Evolutionary conservation across 83 land plant species (phyloP).

Genomic region (Picea engelmannii): DNA sequence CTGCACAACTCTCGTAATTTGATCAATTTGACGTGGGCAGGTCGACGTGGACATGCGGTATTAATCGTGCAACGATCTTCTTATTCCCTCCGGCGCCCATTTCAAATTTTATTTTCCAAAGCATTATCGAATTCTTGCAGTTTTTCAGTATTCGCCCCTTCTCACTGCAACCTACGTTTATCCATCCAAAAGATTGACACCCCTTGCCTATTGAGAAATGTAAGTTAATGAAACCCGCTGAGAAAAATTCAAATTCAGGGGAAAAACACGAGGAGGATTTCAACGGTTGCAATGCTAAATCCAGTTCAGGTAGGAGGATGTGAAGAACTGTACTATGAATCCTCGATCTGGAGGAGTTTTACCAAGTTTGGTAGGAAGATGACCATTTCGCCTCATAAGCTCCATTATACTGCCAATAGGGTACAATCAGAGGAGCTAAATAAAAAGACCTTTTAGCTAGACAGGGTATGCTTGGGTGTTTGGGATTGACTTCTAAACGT

Average conservation of each 20-base stretch:
- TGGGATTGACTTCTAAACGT: constrained; percentile 17
- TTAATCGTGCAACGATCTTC: no score
- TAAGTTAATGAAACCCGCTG: not conserved
- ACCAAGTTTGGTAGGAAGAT: constrained; percentile 5
- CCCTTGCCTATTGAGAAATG: not conserved
- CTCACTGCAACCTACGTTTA: no score
- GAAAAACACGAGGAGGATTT: not conserved
- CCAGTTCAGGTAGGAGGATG: constrained; percentile 3
- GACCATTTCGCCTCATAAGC: constrained; percentile 40
- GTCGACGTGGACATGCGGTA: no score
- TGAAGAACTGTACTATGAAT: constrained; percentile 17
- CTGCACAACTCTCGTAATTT: no score
- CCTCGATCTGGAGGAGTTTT: constrained; percentile 6
- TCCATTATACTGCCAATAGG: constrained; percentile 45
- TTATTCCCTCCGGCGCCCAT: no score
- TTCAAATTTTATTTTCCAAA: no score
- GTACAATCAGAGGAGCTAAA: constrained; percentile 51
- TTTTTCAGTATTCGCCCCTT: no score
- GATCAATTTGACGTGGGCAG: no score
- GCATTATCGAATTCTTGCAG: no score
- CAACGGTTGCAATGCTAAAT: not conserved
- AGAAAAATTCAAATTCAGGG: not conserved
- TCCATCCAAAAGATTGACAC: no score
- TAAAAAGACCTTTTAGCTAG: constrained; percentile 56
- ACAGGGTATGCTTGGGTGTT: constrained; percentile 40